These are phyloP conservation scores for Kwoniella pini DNA, from an alignment of 768 basidiomycete species.

Conservation along the genomic window DNA sequence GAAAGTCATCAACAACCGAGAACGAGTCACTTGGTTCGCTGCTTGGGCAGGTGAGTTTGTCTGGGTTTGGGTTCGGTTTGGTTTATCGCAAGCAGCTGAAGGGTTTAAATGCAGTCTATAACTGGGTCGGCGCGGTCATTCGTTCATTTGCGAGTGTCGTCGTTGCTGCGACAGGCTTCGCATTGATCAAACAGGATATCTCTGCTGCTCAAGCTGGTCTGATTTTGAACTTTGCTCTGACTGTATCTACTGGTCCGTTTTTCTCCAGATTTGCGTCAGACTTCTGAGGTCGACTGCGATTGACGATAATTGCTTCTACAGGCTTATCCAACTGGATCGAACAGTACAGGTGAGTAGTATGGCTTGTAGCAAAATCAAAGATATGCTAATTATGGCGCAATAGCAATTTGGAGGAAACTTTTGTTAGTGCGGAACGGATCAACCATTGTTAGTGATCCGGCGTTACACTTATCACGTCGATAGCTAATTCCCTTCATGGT, in stretches of 20 bases:
- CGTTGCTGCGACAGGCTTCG: conserved; percentile 41
- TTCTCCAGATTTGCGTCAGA: not conserved
- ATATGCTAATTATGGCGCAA: not conserved
- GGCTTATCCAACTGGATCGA: conserved; percentile 41
- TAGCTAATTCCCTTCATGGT: not conserved
- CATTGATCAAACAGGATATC: conserved; percentile 36
- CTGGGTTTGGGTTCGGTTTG: too few species aligned
- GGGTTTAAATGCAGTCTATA: conserved; percentile 31
- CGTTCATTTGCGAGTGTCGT: conserved; percentile 33
- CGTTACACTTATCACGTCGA: not conserved
- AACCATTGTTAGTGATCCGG: conserved; percentile 42
- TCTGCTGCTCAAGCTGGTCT: conserved; percentile 46
- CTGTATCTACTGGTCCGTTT: conserved; percentile 32
- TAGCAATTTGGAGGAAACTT: conserved; percentile 45
- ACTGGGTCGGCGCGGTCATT: conserved; percentile 38
- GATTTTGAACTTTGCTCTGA: conserved; percentile 44
- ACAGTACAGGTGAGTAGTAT: conserved; percentile 18
- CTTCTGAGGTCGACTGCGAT: not conserved
- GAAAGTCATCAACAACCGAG: conserved; percentile 35
- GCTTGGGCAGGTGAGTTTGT: conserved; percentile 32
- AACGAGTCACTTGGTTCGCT: conserved; percentile 30
- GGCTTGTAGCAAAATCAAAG: not conserved
- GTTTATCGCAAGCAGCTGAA: too few species aligned
- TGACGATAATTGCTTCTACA: conserved; percentile 5
- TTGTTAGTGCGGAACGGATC: conserved; percentile 53